Conservation (phyloP, 1,284 basidiomycete genomes). For the Vanrija sp. region DNA sequence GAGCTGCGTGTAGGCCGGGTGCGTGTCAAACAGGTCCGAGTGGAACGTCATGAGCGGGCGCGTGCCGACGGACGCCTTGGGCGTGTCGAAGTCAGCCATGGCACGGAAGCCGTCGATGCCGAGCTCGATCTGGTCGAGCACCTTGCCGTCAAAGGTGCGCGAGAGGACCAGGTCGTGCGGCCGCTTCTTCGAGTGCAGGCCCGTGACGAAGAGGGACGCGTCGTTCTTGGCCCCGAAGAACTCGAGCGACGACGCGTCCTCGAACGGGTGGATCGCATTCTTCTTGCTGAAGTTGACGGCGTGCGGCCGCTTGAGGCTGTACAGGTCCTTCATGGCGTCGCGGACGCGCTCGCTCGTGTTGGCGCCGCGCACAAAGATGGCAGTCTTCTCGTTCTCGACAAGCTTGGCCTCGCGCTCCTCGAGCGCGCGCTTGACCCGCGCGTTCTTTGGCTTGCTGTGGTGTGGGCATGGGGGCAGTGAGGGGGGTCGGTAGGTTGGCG, state of each 20-base stretch:
- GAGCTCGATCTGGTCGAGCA: slow-evolving; percentile 93
- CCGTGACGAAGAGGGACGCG: slow-evolving; percentile 83
- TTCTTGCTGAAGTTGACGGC: slow-evolving; percentile 93
- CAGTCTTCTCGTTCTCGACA: slow-evolving; percentile 76
- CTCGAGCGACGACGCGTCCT: slow-evolving; percentile 72
- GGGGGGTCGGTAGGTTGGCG: too few species aligned
- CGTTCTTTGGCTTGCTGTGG: slow-evolving; percentile 94
- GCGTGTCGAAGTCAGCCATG: slow-evolving; percentile 79
- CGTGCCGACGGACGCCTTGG: slow-evolving; percentile 85
- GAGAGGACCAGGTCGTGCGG: slow-evolving; percentile 84
- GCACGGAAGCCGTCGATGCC: slow-evolving; percentile 74
- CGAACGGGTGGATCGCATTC: slow-evolving; percentile 88
- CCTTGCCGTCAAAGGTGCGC: slow-evolving; percentile 78
- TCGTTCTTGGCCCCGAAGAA: slow-evolving; percentile 97
- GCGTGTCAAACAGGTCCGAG: slow-evolving; percentile 85
- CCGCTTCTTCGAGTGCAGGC: slow-evolving; percentile 90
- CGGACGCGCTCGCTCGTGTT: slow-evolving; percentile 77
- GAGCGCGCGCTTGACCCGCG: slow-evolving; percentile 88
- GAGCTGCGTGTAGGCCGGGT: slow-evolving; percentile 83
- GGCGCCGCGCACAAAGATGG: slow-evolving; percentile 86
- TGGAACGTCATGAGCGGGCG: slow-evolving; percentile 94
- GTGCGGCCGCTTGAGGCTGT: slow-evolving; percentile 83
- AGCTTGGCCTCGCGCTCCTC: slow-evolving; percentile 84
- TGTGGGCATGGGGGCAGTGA: not conserved
- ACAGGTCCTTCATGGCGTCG: slow-evolving; percentile 84